phyloP scores from a whole-genome alignment of 305 asterid genomes.

The Andrographis paniculata region DNA sequence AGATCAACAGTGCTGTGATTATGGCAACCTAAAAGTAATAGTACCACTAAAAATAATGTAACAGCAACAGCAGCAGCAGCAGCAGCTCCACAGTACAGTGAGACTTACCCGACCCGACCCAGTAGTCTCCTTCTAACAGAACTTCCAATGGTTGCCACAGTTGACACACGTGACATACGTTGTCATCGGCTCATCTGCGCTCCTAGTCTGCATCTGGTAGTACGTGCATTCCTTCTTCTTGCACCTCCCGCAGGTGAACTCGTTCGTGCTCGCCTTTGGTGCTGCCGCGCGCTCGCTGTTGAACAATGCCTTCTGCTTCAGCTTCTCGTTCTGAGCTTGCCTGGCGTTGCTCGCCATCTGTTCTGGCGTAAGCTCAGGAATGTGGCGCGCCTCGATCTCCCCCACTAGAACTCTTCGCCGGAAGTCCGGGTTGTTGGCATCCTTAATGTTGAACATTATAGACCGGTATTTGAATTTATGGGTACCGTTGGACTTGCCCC shows the following conservation, averaged over 20 bases:
- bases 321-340: constrained; percentile 51
- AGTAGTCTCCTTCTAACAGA: constrained; percentile 46
- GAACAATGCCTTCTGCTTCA: constrained; percentile 74
- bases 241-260: constrained; percentile 63
- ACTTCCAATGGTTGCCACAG: constrained; percentile 81
- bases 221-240: constrained; percentile 66
- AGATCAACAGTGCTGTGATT: too few relatives aligned
- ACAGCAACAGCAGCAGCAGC: too few relatives aligned
- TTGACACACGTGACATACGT: constrained; percentile 77
- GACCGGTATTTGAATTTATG: constrained; percentile 85
- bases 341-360: constrained; percentile 92
- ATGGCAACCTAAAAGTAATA: too few relatives aligned
- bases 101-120: too few relatives aligned
- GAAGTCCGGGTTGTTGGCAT: constrained; percentile 75
- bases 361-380: constrained; percentile 54
- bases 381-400: constrained; percentile 32
- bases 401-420: constrained; percentile 70
- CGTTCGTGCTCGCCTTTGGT: constrained; percentile 66
- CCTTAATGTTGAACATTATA: constrained; percentile 73
- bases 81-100: too few relatives aligned
- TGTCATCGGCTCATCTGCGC: constrained; percentile 95
- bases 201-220: constrained; percentile 83
- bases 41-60: too few relatives aligned
- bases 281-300: constrained; percentile 62
- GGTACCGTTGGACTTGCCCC: constrained; percentile 73